Evolutionary conservation across 345 rosid genomes (phyloP).

Genomic region (Gossypium ekmanianum): DNA sequence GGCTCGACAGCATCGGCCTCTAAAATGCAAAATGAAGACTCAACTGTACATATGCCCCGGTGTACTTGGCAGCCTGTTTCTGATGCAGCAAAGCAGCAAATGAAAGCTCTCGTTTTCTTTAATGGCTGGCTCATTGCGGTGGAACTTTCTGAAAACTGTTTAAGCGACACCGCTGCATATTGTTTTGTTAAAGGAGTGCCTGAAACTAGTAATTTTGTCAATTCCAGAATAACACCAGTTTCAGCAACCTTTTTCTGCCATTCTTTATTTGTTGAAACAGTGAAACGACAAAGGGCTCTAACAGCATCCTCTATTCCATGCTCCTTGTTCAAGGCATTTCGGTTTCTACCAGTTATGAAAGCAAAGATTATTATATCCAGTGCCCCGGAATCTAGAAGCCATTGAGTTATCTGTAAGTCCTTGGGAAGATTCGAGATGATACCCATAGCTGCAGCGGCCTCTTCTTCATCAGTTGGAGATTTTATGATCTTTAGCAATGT

Average conservation of each 20-base stretch:
- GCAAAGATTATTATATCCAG: constrained; percentile 20
- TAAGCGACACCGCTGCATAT: constrained; percentile 29
- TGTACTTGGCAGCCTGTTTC: constrained; percentile 26
- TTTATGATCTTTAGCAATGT: constrained; percentile 19
- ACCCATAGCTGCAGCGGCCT: constrained; percentile 22
- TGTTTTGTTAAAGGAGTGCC: constrained; percentile 26
- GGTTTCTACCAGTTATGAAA: constrained; percentile 10
- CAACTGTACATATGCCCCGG: constrained; percentile 23
- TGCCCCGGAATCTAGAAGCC: constrained; percentile 27
- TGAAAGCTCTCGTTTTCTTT: constrained; percentile 11
- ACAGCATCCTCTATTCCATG: constrained; percentile 22
- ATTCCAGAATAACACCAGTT: constrained; percentile 15
- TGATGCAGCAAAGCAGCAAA: constrained; percentile 20
- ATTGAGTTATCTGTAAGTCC: constrained; percentile 18
- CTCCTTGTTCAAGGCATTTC: constrained; percentile 13
- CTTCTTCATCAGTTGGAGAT: constrained; percentile 20
- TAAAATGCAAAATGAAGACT: constrained; percentile 31
- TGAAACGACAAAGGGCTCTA: constrained; percentile 29
- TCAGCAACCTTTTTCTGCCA: constrained; percentile 28
- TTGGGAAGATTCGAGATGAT: constrained; percentile 26
- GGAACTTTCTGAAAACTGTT: constrained; percentile 31
- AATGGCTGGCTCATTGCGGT: constrained; percentile 18
- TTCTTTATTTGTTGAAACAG: constrained; percentile 21
- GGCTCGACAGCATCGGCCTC: constrained; percentile 25
- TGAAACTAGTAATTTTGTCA: constrained; percentile 22